Evolutionary conservation across 2,329 filamentous ascomycete genomes (phyloP).

Genomic region (Fusarium bulbicola): DNA sequence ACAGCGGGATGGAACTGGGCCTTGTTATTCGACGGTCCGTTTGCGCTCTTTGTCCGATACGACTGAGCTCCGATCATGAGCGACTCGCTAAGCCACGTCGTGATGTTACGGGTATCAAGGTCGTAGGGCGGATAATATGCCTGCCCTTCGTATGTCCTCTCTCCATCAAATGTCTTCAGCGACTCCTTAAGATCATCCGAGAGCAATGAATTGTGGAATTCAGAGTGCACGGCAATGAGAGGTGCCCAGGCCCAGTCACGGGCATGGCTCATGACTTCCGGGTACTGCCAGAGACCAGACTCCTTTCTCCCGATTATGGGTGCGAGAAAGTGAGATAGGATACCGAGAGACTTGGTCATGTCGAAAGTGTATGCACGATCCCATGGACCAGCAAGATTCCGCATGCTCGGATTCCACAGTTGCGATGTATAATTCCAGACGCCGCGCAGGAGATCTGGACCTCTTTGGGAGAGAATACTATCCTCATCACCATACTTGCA

Average conservation of each 20-base stretch:
- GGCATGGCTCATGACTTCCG: constrained; percentile 63
- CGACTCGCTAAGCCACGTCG: constrained; percentile 62
- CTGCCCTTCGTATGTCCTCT: constrained; percentile 5
- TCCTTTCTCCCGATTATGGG: constrained; percentile 11
- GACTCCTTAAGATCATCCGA: constrained; percentile 48
- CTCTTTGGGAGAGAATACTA: constrained; percentile 57
- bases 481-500: constrained; percentile 53
- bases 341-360: constrained; percentile 62
- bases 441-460: constrained; percentile 57
- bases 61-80: constrained; percentile 67
- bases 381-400: constrained; percentile 69
- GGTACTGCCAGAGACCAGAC: constrained; percentile 24
- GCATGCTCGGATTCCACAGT: constrained; percentile 65
- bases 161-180: background rate
- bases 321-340: constrained; percentile 33
- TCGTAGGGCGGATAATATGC: constrained; percentile 35
- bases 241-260: constrained; percentile 66
- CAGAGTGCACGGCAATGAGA: constrained; percentile 61
- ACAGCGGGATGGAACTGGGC: constrained; percentile 11
- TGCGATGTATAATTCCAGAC: constrained; percentile 61
- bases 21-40: constrained; percentile 13
- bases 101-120: constrained; percentile 64
- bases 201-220: constrained; percentile 58
- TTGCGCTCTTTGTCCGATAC: background rate
- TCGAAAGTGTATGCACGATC: constrained; percentile 69